Evolutionary conservation across 495 filamentous ascomycete species (phyloP), one percentile per base, ranked within the genome.

Genomic region (Elasticomyces elasticus): DNA sequence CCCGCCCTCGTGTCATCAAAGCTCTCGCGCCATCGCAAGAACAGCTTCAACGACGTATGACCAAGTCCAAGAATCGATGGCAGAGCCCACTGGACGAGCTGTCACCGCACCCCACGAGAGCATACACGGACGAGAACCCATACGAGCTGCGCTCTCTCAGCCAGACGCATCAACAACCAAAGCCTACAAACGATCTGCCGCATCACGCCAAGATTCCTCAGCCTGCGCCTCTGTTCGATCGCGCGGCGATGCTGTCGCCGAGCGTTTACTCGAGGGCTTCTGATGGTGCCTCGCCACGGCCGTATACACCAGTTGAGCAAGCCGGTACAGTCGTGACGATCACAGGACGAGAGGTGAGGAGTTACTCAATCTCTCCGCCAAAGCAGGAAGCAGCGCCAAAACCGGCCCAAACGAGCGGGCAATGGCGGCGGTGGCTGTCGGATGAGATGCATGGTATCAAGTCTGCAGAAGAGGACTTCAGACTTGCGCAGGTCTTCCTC

Each of bases 211-310:
- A 51, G 45, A n/a, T 69, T 41, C 25, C 60, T 52, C 15, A 42
- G 13, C 26, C 31, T 11, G 2, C 17, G 5, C 33, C 24, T 12
- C 15, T 23, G 31, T n/a, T 19, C 12, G 24, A 11, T n/a, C n/a
- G 41, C 2, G 43, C 31, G 13, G 53, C 45, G 1, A 31, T 63
- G 13, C 27, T 70, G 15, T 70, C 68, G 7, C 68, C 68, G 1
- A 70, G 68, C 46, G 37, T 70, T 11, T 70, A 70, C 45, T 70
- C 68, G 13, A 60, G 59, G 13, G 63, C 58, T 25, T 66, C 59
- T 0, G 60, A 69, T 49, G 64, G 60, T 22, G 38, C 56, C 9
- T 64, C 63, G 23, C 51, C 64, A n/a, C 30, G 53, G 22, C 58
- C 62, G 1, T 58, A 54, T 23, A 55, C 54, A 5, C 58, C 58